phyloP scores from a whole-genome alignment of 2,329 filamentous ascomycete genomes.

The Calonectria honghensis region DNA sequence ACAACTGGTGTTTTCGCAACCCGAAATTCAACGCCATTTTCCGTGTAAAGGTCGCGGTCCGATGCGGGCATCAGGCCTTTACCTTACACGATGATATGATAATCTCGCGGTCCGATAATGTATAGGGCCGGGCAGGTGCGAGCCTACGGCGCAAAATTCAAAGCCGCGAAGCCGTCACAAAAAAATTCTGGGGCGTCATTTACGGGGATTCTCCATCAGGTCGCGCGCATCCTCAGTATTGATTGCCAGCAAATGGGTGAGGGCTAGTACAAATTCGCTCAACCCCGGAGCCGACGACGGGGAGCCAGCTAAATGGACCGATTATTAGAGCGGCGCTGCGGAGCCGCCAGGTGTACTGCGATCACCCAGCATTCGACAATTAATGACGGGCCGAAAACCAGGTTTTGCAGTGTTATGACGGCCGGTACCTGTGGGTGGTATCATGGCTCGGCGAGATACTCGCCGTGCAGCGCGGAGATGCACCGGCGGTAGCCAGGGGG shows the following conservation, averaged over 20 bases:
- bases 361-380: background rate
- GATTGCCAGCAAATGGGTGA: background rate
- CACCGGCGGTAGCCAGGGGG: constrained; percentile 1
- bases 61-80: constrained; percentile 1
- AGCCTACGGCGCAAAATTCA: constrained; percentile 13
- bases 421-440: constrained; percentile 6
- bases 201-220: constrained; percentile 19
- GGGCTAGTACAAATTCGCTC: constrained; percentile 22
- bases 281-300: constrained; percentile 17
- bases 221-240: background rate
- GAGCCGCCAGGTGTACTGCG: background rate
- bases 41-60: background rate
- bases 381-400: constrained; percentile 19
- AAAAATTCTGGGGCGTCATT: constrained; percentile 16
- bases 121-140: background rate
- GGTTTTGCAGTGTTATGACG: background rate
- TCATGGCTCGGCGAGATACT: constrained; percentile 22
- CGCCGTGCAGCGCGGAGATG: constrained; percentile 12
- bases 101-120: background rate
- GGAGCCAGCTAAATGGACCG: constrained; percentile 1
- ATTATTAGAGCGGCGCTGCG: constrained; percentile 12
- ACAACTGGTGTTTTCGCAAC: constrained; percentile 3
- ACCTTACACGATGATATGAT: constrained; percentile 12
- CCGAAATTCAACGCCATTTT: constrained; percentile 13
- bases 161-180: background rate